Percentiles rank a stretch among this genome's conserved stretches.
Evolutionary conservation across 2,329 filamentous ascomycete genomes (phyloP).

Genomic region (Paecilomyces fulvus): DNA sequence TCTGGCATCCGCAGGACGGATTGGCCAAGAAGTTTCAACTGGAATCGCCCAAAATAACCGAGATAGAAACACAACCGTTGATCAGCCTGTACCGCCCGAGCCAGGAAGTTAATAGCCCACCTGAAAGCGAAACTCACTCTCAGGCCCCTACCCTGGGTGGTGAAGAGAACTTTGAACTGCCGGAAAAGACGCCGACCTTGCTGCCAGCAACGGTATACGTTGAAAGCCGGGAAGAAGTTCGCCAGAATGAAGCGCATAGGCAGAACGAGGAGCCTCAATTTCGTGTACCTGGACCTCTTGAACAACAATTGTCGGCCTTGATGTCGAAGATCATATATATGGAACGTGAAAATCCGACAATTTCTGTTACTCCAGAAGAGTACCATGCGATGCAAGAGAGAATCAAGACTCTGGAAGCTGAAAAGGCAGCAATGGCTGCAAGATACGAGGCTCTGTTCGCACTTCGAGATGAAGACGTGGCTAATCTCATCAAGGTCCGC

Average conservation of each 20-base stretch:
- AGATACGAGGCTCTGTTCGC: slow-evolving; percentile 34
- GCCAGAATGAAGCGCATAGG: not conserved
- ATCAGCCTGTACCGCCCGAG: not conserved
- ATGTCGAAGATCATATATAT: slow-evolving; percentile 6
- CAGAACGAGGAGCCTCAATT: not conserved
- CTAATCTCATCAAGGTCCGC: slow-evolving; percentile 36
- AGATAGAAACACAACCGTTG: not conserved
- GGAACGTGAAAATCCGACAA: slow-evolving; percentile 4
- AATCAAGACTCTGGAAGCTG: slow-evolving; percentile 25
- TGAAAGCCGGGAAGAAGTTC: not conserved
- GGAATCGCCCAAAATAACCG: not conserved
- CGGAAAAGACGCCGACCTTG: slow-evolving; percentile 3
- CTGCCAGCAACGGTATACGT: not conserved
- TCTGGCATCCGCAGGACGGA: not conserved
- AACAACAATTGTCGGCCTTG: slow-evolving; percentile 3
- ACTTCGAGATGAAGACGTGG: slow-evolving; percentile 35
- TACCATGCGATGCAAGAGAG: slow-evolving; percentile 22
- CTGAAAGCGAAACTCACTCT: not conserved
- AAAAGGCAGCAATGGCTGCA: slow-evolving; percentile 27
- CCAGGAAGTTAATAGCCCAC: not conserved
- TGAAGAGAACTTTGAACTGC: not conserved
- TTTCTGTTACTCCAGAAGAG: slow-evolving; percentile 15
- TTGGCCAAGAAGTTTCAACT: not conserved
- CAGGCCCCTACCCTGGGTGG: not conserved
- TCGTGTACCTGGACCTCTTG: slow-evolving; percentile 2